These are phyloP conservation scores for Albatrellus sp. DNA, from an alignment of 1,284 basidiomycete genomes.

Conservation along the genomic window DNA sequence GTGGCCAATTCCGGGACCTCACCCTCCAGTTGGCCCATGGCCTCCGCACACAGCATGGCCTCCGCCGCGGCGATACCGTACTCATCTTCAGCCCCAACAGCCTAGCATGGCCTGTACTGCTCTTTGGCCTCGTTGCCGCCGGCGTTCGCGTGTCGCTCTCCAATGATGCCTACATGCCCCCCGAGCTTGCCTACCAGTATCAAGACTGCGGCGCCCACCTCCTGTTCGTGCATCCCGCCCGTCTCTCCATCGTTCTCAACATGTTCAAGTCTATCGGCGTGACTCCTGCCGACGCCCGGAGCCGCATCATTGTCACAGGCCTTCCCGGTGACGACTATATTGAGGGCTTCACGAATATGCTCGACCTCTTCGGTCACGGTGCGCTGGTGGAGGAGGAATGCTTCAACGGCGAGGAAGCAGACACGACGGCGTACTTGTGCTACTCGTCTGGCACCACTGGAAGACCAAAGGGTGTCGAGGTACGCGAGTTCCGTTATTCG, in stretches of 20 bases:
- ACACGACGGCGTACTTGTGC: constrained; percentile 30
- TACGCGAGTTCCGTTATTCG: constrained; percentile 9
- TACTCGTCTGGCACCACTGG: constrained; percentile 39
- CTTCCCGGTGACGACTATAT: constrained; percentile 1
- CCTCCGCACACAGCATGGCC: constrained; percentile 19
- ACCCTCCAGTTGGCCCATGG: constrained; percentile 46
- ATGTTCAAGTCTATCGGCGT: constrained; percentile 20
- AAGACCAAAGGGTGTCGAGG: constrained; percentile 28
- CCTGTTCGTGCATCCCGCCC: constrained; percentile 28
- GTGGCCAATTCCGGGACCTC: constrained; percentile 40
- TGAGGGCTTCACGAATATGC: constrained; percentile 9
- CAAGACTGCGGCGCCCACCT: constrained; percentile 27
- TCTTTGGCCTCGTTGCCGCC: constrained; percentile 24
- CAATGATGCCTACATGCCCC: constrained; percentile 23
- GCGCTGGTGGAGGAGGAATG: constrained; percentile 16
- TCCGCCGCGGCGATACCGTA: constrained; percentile 26
- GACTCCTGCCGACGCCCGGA: constrained; percentile 15
- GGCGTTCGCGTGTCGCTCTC: constrained; percentile 23
- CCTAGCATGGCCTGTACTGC: constrained; percentile 29
- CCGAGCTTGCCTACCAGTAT: constrained; percentile 20
- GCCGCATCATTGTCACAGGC: constrained; percentile 18
- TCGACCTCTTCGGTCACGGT: constrained; percentile 18
- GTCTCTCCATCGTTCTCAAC: constrained; percentile 21
- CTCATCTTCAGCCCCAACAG: constrained; percentile 30
- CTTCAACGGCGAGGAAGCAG: constrained; percentile 17